Evolutionary conservation across 371 early-diverging fungal genomes (phyloP), one percentile per base, ranked within the genome.

Genomic region (Mortierella sp.): DNA sequence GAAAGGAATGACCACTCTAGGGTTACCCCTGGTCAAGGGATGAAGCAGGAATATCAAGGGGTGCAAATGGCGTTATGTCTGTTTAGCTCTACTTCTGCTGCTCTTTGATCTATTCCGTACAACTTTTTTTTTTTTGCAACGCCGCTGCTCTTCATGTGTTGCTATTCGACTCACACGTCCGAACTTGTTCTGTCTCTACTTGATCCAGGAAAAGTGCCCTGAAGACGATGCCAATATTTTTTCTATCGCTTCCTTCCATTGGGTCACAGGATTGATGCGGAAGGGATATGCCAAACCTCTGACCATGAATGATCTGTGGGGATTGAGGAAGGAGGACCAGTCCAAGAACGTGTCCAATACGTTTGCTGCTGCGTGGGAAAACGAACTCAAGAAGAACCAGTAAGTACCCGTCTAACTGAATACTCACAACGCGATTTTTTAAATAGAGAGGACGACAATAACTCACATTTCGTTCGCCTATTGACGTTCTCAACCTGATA

Each of bases 251-350:
- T 93, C 95, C 0, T 99, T 98, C 87, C 89, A 92, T 52, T 99
- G 99, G 99, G 96, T 99, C 94, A 94, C 95, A 48, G 93, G 93
- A 8, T 80, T 98, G 82, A 96, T 99, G 92, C 94, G 94, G 73
- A 88, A 94, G 31, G 99, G 98, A 3, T 93, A 93, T 79, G 79
- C 88, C 50, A 95, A 95, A 78, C 95, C 93, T n/a, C 88, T 98
- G 76, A 90, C 88, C 0, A 92, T 93, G 89, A 94, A 94, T 45
- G 98, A 98, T 88, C 84, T 98, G 76, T 97, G 96, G 96, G 72
- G 68, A 26, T 88, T 97, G 52, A 87, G 92, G 52, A 75, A 77
- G 5, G 89, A 91, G 48, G 95, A 97, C 88, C 91, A 92, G 71
- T 93, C 97, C 16, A 91, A 89, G 8, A 83, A 88, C 31, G 91